phyloP scores from a whole-genome alignment of 257 asterid species.

The Paulownia fortunei region DNA sequence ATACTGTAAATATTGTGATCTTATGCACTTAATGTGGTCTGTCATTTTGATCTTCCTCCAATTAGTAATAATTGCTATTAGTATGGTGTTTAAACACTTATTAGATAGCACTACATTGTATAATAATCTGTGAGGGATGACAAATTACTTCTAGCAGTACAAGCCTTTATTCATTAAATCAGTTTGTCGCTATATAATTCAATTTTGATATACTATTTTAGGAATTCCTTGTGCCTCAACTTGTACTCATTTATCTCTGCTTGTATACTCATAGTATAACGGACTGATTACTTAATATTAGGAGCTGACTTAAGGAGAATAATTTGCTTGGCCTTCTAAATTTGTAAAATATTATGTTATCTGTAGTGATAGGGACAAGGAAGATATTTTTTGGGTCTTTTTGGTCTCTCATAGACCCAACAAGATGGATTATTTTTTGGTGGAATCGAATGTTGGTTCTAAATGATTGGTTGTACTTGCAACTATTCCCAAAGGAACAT shows the following conservation, averaged over 20 bases:
- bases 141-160: neutral
- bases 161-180: too few relatives aligned
- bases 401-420: neutral
- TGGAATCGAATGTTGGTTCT: neutral
- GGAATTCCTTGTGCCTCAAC: neutral
- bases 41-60: neutral
- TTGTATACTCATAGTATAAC: neutral
- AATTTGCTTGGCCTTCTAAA: neutral
- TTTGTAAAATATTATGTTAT: neutral
- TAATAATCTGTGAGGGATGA: neutral
- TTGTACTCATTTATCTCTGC: neutral
- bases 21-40: neutral
- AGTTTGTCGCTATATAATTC: neutral
- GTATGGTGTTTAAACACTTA: neutral
- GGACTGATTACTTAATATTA: neutral
- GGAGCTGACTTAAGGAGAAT: slow-evolving; percentile 5
- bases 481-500: neutral
- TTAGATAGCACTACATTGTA: neutral
- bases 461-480: neutral
- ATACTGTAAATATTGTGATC: neutral
- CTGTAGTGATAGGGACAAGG: too few relatives aligned
- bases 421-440: neutral
- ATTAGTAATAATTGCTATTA: neutral
- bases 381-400: neutral
- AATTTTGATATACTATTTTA: neutral